phyloP scores from a whole-genome alignment of 805 yeast species.

The Kodamaea kakaduensis region DNA sequence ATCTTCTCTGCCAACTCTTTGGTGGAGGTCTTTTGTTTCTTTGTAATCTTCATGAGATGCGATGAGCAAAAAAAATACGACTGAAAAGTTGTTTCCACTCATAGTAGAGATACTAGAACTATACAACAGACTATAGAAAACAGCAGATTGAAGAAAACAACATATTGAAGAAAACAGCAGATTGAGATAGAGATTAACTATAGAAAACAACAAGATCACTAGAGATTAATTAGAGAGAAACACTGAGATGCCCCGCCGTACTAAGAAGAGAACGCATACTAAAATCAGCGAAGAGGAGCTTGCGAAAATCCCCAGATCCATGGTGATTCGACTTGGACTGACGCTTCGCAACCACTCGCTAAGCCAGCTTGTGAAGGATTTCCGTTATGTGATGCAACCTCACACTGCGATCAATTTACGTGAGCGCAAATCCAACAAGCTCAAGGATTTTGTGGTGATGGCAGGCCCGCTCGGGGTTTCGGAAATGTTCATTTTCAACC shows the following conservation, averaged over 20 bases:
- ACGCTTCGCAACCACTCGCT: constrained; percentile 75
- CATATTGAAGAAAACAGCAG: no score
- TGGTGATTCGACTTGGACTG: constrained; percentile 86
- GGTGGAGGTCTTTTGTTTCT: constrained; percentile 24
- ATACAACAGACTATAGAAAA: no score
- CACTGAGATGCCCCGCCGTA: constrained; percentile 42
- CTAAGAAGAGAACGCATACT: constrained; percentile 86
- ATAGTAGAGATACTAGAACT: no score
- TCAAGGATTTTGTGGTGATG: constrained; percentile 96
- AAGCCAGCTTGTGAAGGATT: constrained; percentile 79
- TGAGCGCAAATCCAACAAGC: constrained; percentile 81
- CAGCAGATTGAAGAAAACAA: no score
- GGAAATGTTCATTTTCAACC: constrained; percentile 83
- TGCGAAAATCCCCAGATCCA: constrained; percentile 80
- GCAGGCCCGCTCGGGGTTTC: constrained; percentile 94
- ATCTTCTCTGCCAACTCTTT: constrained; percentile 57
- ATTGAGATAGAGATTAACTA: no score
- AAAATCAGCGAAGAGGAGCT: constrained; percentile 58
- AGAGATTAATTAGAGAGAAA: no score
- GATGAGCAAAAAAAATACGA: constrained; percentile 1
- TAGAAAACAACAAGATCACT: no score
- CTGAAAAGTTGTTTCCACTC: no score
- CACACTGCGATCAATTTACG: constrained; percentile 87
- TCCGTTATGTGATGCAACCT: constrained; percentile 90
- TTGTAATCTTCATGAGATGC: constrained; percentile 8